Conservation (phyloP, 148 eudicot species). For the Drosera capensis region DNA sequence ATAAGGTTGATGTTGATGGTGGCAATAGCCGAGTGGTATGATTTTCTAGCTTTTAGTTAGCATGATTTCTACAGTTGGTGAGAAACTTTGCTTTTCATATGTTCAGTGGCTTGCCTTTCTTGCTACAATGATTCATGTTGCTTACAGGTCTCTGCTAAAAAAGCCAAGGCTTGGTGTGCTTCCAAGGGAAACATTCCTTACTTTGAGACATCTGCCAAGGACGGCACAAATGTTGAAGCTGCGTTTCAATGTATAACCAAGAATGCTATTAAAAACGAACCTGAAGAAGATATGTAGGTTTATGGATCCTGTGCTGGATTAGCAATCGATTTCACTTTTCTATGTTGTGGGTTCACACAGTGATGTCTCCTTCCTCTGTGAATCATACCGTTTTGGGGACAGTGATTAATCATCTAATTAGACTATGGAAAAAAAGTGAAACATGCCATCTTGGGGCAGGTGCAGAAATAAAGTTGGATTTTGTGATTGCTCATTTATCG, state of each 20-base stretch:
- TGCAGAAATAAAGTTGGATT: no score
- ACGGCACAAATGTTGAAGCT: constrained; percentile 66
- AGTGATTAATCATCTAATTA: no score
- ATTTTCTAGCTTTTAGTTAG: not conserved
- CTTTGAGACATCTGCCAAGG: constrained; percentile 52
- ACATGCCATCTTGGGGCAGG: no score
- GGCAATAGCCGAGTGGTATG: constrained; percentile 61
- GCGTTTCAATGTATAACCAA: constrained; percentile 66
- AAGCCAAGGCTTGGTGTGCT: constrained; percentile 74
- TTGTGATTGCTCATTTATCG: no score
- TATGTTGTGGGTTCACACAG: no score
- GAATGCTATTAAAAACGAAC: constrained; percentile 62
- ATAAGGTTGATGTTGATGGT: constrained; percentile 52
- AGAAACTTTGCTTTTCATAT: not conserved
- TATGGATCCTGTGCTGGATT: no score
- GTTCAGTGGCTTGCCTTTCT: not conserved
- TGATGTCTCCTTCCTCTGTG: no score
- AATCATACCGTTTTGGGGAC: no score
- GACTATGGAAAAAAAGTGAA: no score
- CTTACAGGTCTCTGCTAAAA: constrained; percentile 61
- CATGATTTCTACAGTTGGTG: not conserved
- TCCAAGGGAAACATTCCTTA: constrained; percentile 66
- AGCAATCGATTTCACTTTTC: no score
- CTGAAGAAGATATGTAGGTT: constrained; percentile 78
- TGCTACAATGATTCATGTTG: constrained; percentile 1